phyloP scores from a whole-genome alignment of 1,284 basidiomycete genomes.

The Sanghuangporus sanghuang region DNA sequence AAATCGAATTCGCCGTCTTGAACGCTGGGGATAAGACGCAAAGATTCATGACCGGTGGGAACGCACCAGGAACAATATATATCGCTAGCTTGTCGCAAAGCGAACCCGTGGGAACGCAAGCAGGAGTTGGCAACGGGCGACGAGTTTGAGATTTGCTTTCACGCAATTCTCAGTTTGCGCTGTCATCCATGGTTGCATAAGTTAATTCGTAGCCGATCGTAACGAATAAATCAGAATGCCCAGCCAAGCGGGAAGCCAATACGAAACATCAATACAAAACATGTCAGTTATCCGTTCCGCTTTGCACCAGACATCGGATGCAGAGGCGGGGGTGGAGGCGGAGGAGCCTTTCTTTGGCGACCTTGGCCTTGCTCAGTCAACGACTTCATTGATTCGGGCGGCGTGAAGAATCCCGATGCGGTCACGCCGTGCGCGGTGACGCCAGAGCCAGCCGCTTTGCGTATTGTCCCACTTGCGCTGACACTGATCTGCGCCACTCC shows the following conservation, averaged over 20 bases:
- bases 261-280: background rate
- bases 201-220: no score
- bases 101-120: no score
- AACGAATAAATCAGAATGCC: no score
- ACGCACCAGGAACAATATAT: no score
- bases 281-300: background rate
- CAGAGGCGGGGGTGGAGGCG: constrained; percentile 25
- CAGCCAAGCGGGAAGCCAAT: background rate
- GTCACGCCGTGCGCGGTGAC: constrained; percentile 69
- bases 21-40: no score
- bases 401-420: constrained; percentile 68
- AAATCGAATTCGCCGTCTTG: no score
- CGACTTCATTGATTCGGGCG: constrained; percentile 30
- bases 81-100: no score
- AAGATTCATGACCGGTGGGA: no score
- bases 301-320: constrained; percentile 5
- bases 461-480: constrained; percentile 58
- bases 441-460: constrained; percentile 58
- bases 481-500: constrained; percentile 28
- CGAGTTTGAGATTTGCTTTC: no score
- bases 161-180: no score
- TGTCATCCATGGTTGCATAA: no score
- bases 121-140: no score
- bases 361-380: constrained; percentile 14
- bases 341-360: constrained; percentile 25